Evolutionary conservation across 192 early-diverging fungal species (phyloP).

Genomic region (Chytriomyces sp.): DNA sequence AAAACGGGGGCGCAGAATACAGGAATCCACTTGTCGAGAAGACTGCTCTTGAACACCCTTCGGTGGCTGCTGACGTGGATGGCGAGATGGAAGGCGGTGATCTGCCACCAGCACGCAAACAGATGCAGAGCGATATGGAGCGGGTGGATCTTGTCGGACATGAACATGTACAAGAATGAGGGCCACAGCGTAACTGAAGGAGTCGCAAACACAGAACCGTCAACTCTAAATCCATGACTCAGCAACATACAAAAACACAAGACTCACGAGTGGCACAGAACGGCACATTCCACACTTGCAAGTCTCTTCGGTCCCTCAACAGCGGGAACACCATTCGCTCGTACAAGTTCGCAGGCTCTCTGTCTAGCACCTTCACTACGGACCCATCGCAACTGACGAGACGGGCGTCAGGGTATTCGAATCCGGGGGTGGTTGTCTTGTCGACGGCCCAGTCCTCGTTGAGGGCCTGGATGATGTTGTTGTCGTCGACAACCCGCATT

Average conservation of each 20-base stretch:
- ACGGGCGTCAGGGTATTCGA: slow-evolving; percentile 8
- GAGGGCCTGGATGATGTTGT: slow-evolving; percentile 20
- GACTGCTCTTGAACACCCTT: background rate
- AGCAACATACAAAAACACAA: background rate
- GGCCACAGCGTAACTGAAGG: slow-evolving; percentile 22
- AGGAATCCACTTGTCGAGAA: slow-evolving; percentile 32
- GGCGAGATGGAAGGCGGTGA: slow-evolving; percentile 38
- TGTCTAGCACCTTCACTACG: slow-evolving; percentile 1
- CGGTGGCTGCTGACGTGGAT: slow-evolving; percentile 44
- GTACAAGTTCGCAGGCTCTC: slow-evolving; percentile 12
- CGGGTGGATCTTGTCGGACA: slow-evolving; percentile 2
- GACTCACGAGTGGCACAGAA: slow-evolving; percentile 18
- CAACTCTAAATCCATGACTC: background rate
- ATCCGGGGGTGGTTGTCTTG: slow-evolving; percentile 20
- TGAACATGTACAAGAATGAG: slow-evolving; percentile 23
- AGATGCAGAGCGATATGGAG: slow-evolving; percentile 19
- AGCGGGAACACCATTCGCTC: slow-evolving; percentile 31
- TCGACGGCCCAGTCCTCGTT: slow-evolving; percentile 22
- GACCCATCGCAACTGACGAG: background rate
- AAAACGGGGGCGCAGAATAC: slow-evolving; percentile 39
- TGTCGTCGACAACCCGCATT: slow-evolving; percentile 24
- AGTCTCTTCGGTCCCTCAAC: slow-evolving; percentile 27
- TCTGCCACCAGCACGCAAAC: slow-evolving; percentile 16
- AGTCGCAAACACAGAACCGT: no score
- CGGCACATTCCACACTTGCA: slow-evolving; percentile 20